Percentiles rank a stretch among this genome's conserved stretches.
Evolutionary conservation across 2,329 filamentous ascomycete species (phyloP).

Genomic region (Neonectria sp.): DNA sequence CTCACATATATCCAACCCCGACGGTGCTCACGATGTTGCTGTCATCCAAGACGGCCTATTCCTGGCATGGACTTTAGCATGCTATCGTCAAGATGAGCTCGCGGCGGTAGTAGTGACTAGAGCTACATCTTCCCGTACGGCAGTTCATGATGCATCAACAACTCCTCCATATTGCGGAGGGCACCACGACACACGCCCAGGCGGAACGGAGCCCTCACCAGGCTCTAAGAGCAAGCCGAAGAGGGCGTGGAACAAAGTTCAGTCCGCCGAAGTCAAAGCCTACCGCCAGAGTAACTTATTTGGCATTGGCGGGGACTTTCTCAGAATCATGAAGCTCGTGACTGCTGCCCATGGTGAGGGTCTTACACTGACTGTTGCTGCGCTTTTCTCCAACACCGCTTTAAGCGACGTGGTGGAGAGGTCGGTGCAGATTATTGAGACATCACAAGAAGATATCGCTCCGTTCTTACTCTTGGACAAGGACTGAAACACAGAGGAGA

Average conservation of each 20-base stretch:
- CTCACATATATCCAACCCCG: no score
- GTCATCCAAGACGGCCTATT: no score
- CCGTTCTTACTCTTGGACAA: constrained; percentile 59
- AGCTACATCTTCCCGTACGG: no score
- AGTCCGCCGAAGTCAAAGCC: constrained; percentile 49
- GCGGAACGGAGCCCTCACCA: constrained; percentile 41
- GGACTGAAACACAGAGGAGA: constrained; percentile 52
- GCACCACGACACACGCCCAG: not conserved
- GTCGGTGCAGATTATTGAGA: constrained; percentile 33
- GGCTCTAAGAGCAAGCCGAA: constrained; percentile 53
- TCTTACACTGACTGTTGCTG: constrained; percentile 60
- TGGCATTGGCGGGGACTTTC: constrained; percentile 65
- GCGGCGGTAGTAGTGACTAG: no score
- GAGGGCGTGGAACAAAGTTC: constrained; percentile 55
- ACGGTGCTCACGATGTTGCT: no score
- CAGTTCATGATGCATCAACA: no score
- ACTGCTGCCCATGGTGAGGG: constrained; percentile 57
- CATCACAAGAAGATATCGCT: constrained; percentile 45
- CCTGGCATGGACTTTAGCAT: no score
- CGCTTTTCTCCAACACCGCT: constrained; percentile 61
- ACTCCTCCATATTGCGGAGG: no score
- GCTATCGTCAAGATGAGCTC: constrained; percentile 48
- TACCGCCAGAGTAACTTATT: constrained; percentile 62
- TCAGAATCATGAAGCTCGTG: constrained; percentile 65
- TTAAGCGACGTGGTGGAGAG: constrained; percentile 61